Evolutionary conservation across 163 green algal species (phyloP).

Genomic region (Volvox carteri): DNA sequence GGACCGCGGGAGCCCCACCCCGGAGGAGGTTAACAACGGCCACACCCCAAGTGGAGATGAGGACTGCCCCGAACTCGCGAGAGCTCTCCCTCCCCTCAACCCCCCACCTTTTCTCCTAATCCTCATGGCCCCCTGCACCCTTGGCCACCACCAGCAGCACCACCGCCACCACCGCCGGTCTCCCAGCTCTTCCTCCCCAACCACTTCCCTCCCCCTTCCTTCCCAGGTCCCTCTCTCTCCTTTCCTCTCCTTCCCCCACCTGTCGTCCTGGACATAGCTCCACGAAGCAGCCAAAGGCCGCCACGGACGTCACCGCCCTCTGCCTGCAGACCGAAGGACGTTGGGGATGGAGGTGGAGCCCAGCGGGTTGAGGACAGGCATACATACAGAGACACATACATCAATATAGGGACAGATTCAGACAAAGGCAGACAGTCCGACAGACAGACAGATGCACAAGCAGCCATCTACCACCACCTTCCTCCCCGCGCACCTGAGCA

Average conservation of each 20-base stretch:
- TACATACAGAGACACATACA: too few relatives aligned
- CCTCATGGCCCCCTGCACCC: neutral
- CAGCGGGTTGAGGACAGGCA: too few relatives aligned
- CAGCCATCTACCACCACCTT: neutral
- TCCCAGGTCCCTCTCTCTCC: neutral
- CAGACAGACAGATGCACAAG: too few relatives aligned
- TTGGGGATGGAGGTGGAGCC: neutral
- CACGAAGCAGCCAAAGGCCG: constrained; percentile 56
- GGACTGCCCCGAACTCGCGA: neutral
- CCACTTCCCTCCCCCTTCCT: neutral
- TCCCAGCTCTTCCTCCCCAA: neutral
- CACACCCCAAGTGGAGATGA: neutral
- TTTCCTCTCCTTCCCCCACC: neutral
- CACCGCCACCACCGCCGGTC: neutral
- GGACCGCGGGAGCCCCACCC: neutral
- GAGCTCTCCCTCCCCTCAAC: neutral
- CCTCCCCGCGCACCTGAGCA: constrained; percentile 64
- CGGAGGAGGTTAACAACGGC: neutral
- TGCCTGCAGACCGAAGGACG: neutral
- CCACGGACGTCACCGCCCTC: neutral
- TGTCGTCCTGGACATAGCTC: constrained; percentile 49
- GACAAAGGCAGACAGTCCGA: too few relatives aligned
- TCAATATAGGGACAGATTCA: too few relatives aligned
- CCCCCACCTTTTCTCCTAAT: neutral
- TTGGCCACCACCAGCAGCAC: too few relatives aligned